Percentiles rank a stretch among this genome's conserved stretches.
phyloP scores from a whole-genome alignment of 202 grass and related monocot species.

The Bolboschoenoplectus hybrid region DNA sequence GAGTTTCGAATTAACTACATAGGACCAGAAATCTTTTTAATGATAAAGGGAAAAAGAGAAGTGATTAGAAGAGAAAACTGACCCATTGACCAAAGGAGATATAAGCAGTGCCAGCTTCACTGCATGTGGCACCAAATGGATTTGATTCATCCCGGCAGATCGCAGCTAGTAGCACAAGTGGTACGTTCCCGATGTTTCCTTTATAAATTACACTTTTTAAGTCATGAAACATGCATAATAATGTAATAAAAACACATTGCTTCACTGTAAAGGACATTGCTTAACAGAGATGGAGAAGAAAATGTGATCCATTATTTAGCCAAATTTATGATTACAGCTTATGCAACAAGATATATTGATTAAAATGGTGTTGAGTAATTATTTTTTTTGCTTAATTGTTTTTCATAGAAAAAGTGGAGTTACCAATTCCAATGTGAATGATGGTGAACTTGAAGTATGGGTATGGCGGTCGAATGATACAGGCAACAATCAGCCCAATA shows the following conservation, averaged over 20 bases:
- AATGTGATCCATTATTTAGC: not conserved
- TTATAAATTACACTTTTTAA: conserved; percentile 20
- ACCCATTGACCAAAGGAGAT: conserved; percentile 69
- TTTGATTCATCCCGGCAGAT: conserved; percentile 58
- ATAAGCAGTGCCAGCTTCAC: conserved; percentile 48
- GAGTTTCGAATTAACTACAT: conserved; percentile 9
- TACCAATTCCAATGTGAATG: conserved; percentile 60
- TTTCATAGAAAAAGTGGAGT: conserved; percentile 7
- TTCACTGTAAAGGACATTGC: not conserved
- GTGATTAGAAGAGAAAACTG: conserved; percentile 25
- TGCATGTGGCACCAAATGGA: conserved; percentile 58
- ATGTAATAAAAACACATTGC: not conserved
- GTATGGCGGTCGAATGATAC: conserved; percentile 49
- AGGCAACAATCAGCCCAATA: conserved; percentile 52
- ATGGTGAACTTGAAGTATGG: conserved; percentile 65
- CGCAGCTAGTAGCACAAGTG: conserved; percentile 58
- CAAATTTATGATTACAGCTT: not conserved
- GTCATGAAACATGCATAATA: conserved; percentile 20
- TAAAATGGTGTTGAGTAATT: not conserved
- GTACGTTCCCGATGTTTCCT: conserved; percentile 63
- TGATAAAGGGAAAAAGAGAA: not conserved
- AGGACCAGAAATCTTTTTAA: not conserved
- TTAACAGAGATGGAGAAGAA: conserved; percentile 13
- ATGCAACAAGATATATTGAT: not conserved
- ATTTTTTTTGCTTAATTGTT: not conserved